Evolutionary conservation across 768 basidiomycete species (phyloP), one percentile per base, ranked within the genome.

Genomic region (Nidularia sp.): DNA sequence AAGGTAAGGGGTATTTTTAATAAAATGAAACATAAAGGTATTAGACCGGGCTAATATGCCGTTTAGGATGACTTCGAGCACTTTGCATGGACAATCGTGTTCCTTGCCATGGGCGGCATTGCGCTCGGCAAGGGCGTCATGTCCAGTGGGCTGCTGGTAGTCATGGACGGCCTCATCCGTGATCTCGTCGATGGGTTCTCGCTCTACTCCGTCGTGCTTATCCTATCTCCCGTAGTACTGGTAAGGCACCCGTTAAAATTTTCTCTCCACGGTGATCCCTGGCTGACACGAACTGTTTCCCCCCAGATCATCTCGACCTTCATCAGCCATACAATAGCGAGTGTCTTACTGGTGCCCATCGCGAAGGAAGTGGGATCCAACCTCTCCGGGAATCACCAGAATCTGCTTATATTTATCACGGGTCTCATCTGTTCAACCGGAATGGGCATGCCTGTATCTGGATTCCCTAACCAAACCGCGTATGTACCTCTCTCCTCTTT

Each of bases 381-480:
- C 46, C 74, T 98, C 45, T 83, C 83, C 0, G 77, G 74, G 5
- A 71, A 85, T 44, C 89, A 88, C 56, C 74, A 80, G 43, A 87
- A 93, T 58, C 71, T 98, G 6, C 82, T 99, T 57, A 90, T 98
- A 61, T 96, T 99, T 72, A 80, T 94, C 59, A 97, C 94, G 34
- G 93, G 83, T 10, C 74, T 98, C 54, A 88, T 97, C 48, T 98
- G 96, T 65, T 95, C 93, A 2, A 76, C 92, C 4, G 97, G 96
- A 1, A 99, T 99, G 97, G 96, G 93, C 8, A 90, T 98, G 81
- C 95, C 96, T 2, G 94, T 98, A 36, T 94, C 92, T 55, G 97
- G 97, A n/a, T 99, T 98, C 76, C 96, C 96, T 0, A 97, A 98
- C 67, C 93, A 97, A 71, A 94, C 93, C 47, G 93, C 93, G 94